phyloP scores from a whole-genome alignment of 2,329 filamentous ascomycete genomes.

The Sporothrix globosa region DNA sequence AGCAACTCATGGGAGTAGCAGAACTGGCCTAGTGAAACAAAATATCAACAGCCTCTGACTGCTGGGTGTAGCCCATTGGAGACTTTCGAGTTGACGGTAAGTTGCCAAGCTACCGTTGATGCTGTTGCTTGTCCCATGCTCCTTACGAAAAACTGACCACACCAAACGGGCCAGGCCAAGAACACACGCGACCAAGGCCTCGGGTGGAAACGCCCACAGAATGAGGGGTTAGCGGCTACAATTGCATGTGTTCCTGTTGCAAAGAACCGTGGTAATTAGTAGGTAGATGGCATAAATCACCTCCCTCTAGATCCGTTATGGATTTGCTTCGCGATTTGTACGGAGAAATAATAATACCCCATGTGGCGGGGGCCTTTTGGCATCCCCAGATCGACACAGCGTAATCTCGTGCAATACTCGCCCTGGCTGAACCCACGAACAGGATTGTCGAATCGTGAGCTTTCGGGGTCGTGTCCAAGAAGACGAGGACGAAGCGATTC shows the following conservation, averaged over 20 bases:
- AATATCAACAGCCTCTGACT: no score
- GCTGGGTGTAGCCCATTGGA: not conserved
- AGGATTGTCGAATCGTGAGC: not conserved
- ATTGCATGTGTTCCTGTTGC: not conserved
- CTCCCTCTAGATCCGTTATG: not conserved
- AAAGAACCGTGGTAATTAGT: not conserved
- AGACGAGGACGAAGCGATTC: not conserved
- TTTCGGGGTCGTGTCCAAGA: no score
- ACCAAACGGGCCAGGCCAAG: not conserved
- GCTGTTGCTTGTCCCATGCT: not conserved
- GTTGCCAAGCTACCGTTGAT: not conserved
- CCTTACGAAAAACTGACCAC: not conserved
- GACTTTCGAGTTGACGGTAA: not conserved
- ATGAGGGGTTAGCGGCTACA: conserved; percentile 10
- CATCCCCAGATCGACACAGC: not conserved
- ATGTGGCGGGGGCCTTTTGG: not conserved
- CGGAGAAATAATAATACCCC: no score
- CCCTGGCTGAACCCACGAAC: not conserved
- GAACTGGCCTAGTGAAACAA: not conserved
- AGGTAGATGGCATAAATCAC: no score
- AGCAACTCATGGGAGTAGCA: conserved; percentile 8
- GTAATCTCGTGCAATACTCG: not conserved
- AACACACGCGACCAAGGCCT: conserved; percentile 3
- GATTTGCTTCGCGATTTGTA: not conserved
- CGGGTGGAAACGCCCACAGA: not conserved